Percentiles rank a stretch among this genome's conserved stretches.
These are phyloP conservation scores for Neoascochyta sp. DNA, from an alignment of 2,329 filamentous ascomycete species.

Conservation along the genomic window DNA sequence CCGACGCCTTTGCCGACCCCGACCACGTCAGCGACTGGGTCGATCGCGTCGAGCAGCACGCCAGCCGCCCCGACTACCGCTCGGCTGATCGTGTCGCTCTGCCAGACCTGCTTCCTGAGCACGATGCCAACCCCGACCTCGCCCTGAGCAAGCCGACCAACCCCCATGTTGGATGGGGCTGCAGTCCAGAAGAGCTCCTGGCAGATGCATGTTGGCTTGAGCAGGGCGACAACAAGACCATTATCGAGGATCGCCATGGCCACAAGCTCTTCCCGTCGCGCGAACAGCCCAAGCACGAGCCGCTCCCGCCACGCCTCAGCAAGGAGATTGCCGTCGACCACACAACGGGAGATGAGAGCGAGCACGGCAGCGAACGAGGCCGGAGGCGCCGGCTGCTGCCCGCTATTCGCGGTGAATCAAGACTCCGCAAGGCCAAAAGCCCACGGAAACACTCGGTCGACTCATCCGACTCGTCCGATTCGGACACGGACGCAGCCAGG, in stretches of 20 bases:
- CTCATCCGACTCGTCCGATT: conserved; percentile 33
- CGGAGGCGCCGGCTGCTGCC: conserved; percentile 34
- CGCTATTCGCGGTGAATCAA: conserved; percentile 32
- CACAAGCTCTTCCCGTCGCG: conserved; percentile 59
- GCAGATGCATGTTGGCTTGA: conserved; percentile 92
- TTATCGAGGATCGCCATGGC: conserved; percentile 77
- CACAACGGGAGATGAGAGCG: conserved; percentile 36
- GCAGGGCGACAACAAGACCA: conserved; percentile 70
- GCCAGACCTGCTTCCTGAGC: conserved; percentile 28
- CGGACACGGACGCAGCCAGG: conserved; percentile 49
- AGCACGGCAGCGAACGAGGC: conserved; percentile 36
- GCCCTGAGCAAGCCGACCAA: conserved; percentile 58
- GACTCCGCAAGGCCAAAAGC: conserved; percentile 13
- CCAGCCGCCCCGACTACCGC: conserved; percentile 39
- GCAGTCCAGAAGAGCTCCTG: conserved; percentile 78
- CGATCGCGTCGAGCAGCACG: conserved; percentile 58
- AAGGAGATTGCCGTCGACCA: conserved; percentile 32
- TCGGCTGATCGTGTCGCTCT: conserved; percentile 33
- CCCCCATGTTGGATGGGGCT: conserved; percentile 78
- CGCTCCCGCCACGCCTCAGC: conserved; percentile 29
- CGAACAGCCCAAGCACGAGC: conserved; percentile 22
- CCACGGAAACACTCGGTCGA: conserved; percentile 17
- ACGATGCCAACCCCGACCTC: conserved; percentile 16
- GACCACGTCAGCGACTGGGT: conserved; percentile 73
- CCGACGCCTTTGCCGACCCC: conserved; percentile 73